A percentile compares a stretch with the other conserved stretches of the same genome.
These are phyloP conservation scores for Paraconiothyrium sp. DNA, from an alignment of 2,329 filamentous ascomycete genomes.

Conservation along the genomic window DNA sequence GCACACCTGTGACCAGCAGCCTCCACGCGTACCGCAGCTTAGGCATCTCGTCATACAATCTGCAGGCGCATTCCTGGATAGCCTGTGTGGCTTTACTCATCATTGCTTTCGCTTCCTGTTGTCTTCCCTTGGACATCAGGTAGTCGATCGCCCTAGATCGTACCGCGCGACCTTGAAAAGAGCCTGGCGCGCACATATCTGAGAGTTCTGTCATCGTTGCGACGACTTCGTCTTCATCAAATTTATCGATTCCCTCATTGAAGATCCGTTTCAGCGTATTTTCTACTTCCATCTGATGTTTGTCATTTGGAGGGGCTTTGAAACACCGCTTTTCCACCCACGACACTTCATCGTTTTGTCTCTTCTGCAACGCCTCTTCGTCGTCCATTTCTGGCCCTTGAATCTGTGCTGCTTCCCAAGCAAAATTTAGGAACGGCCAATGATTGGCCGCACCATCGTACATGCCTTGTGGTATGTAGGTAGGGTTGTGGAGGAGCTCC, in stretches of 20 bases:
- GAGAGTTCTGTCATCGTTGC: not conserved
- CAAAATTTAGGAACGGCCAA: slow-evolving; percentile 7
- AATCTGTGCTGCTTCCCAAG: slow-evolving; percentile 7
- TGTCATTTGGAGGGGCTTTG: not conserved
- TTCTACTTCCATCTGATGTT: not conserved
- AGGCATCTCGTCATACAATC: not conserved
- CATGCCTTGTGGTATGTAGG: slow-evolving; percentile 12
- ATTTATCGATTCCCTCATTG: not conserved
- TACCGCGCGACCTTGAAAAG: not conserved
- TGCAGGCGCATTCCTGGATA: not conserved
- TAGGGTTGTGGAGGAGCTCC: slow-evolving; percentile 3
- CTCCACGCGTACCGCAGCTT: not conserved
- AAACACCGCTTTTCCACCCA: slow-evolving; percentile 8
- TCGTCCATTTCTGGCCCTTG: slow-evolving; percentile 9
- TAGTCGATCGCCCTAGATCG: not conserved
- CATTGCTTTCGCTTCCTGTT: not conserved
- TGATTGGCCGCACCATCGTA: slow-evolving; percentile 7
- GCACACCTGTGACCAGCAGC: not conserved
- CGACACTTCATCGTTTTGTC: slow-evolving; percentile 3
- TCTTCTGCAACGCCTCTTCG: slow-evolving; percentile 4
- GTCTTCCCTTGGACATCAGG: not conserved
- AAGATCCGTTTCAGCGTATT: not conserved
- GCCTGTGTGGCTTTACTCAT: not conserved
- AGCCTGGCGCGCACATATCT: not conserved
- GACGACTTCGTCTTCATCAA: not conserved